Conservation (phyloP, 208 protist species). For the Chromosphaera perkinsii region DNA sequence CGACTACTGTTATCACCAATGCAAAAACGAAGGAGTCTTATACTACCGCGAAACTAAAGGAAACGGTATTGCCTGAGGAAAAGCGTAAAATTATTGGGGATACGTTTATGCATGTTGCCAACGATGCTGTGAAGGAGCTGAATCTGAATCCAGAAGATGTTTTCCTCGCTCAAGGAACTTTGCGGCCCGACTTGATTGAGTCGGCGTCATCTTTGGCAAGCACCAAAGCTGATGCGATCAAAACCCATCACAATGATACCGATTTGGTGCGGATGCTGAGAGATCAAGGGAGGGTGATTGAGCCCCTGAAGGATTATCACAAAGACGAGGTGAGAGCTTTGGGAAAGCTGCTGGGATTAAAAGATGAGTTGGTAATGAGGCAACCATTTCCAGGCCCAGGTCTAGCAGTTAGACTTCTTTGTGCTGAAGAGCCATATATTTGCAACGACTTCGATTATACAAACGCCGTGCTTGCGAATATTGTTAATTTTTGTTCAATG, state of each 20-base stretch:
- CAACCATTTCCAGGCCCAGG: conserved; percentile 94
- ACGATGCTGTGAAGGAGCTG: conserved; percentile 22
- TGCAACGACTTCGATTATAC: conserved; percentile 19
- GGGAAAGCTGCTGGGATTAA: conserved; percentile 79
- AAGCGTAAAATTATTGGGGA: conserved; percentile 96
- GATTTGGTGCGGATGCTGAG: conserved; percentile 82
- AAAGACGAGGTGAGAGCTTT: conserved; percentile 94
- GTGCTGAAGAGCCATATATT: conserved; percentile 45
- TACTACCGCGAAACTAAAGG: conserved; percentile 24
- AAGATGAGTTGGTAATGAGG: conserved; percentile 76
- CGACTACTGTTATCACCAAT: conserved; percentile 44
- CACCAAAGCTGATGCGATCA: conserved; percentile 83
- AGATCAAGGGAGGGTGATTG: conserved; percentile 82
- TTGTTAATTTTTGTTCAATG: neutral
- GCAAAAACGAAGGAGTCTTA: neutral
- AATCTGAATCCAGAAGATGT: conserved; percentile 55
- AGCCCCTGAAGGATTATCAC: conserved; percentile 90
- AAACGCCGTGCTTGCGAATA: conserved; percentile 1
- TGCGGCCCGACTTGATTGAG: conserved; percentile 94
- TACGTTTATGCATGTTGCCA: conserved; percentile 86
- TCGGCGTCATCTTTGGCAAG: conserved; percentile 30
- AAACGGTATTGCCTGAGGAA: conserved; percentile 58
- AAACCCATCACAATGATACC: conserved; percentile 97
- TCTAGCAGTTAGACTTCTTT: conserved; percentile 89
- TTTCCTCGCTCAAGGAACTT: conserved; percentile 72